phyloP scores from a whole-genome alignment of 208 protist genomes.

The Crithidia fasciculata region DNA sequence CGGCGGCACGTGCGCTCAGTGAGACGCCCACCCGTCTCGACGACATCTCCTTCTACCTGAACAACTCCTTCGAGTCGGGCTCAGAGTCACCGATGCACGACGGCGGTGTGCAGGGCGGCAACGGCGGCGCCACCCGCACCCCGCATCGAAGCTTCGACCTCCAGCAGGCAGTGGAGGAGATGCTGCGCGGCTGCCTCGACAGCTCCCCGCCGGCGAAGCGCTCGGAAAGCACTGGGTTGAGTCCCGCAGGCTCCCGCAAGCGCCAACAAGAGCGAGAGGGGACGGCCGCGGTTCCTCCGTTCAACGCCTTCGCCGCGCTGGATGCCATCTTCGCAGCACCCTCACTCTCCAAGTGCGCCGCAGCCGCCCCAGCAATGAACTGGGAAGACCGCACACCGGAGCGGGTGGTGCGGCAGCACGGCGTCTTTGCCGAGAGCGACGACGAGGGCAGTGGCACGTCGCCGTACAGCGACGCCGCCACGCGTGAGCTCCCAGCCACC shows the following conservation, averaged over 20 bases:
- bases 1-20: not conserved
- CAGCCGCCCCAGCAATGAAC: not conserved
- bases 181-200: constrained; percentile 37
- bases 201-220: constrained; percentile 20
- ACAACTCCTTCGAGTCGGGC: constrained; percentile 36
- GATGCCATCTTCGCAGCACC: constrained; percentile 18
- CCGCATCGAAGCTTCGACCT: constrained; percentile 24
- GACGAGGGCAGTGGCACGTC: constrained; percentile 29
- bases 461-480: constrained; percentile 11
- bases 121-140: not conserved
- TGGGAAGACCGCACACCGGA: constrained; percentile 13
- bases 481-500: not conserved
- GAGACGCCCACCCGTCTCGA: constrained; percentile 31
- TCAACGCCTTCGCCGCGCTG: constrained; percentile 14
- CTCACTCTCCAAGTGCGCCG: not conserved
- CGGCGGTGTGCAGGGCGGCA: not conserved
- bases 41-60: constrained; percentile 32
- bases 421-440: constrained; percentile 52
- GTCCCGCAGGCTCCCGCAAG: constrained; percentile 1
- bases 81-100: constrained; percentile 24
- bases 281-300: not conserved
- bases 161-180: constrained; percentile 38
- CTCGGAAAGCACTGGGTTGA: constrained; percentile 16
- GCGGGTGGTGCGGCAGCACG: constrained; percentile 20
- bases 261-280: constrained; percentile 9